Base-by-base conservation (phyloP, 2,329 filamentous ascomycete species). In the Shiraia sp. region DNA sequence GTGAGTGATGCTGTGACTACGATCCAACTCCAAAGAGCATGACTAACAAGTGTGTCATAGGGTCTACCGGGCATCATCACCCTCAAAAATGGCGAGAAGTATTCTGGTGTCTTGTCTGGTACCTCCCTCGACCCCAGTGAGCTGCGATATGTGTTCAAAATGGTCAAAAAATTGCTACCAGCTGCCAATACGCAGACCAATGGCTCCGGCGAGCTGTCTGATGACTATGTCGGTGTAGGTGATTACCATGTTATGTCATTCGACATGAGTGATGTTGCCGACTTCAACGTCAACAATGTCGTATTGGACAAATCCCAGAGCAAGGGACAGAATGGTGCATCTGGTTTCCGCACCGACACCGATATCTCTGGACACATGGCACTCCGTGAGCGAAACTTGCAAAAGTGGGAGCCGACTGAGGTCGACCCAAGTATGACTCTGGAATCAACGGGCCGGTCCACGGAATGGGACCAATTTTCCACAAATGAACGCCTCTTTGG, bases 381-480 rank as follows among this genome's bases (percentile, higher is more conserved):
- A 32, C 78, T 82, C 34, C 82, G 81, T 43, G 89, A 95, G 70
- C 84, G 90, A 45, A 77, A 82, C 37, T 76, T 97, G 28, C 85
- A 96, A 64, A 85, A 80, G 57, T 97, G 91, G 90, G 82, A 90
- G 40, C 83, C 88, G 6, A 85, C 78, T 12, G 83, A 85, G 49
- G 66, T 69, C 4, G 79, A 79, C 19, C 68, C 81, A 28, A 86
- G 91, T 61, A 77, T 88, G 52, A 86, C 86, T 33, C 77, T 96
- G 16, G 90, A 93, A 59, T 81, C 70, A 17, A 61, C 60, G 12
- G 68, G 62, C 19, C 56, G 53, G 32, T 43, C 63, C 42, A 39
- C 47, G 6, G 75, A 72, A 8, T 99, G 93, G 93, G 92, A 99
- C 66, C 93, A 99, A 68, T 99, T 99, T 63, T 87, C 88, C 43